A percentile compares a stretch with the other conserved stretches of the same genome.
Conservation (phyloP, 805 yeast species). For the Yarrowia keelungensis region DNA sequence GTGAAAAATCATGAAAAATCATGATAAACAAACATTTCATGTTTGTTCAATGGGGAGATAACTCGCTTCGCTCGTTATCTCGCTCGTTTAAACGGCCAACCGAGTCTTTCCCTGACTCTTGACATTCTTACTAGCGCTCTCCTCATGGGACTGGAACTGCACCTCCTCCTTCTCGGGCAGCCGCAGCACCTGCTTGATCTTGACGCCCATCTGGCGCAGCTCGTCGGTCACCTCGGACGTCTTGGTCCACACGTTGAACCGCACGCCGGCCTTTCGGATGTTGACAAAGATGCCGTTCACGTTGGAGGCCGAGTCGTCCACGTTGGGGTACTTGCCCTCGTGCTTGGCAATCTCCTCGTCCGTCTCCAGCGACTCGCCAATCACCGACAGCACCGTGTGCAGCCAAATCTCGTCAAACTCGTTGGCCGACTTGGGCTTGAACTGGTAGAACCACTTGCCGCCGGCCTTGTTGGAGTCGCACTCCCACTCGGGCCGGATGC, state of each 20-base stretch:
- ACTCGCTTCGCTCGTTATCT: neutral
- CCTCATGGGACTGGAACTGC: slow-evolving; percentile 60
- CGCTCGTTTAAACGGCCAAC: slow-evolving; percentile 9
- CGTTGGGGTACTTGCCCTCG: slow-evolving; percentile 38
- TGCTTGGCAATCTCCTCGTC: slow-evolving; percentile 51
- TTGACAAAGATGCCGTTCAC: slow-evolving; percentile 94
- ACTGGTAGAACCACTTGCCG: slow-evolving; percentile 90
- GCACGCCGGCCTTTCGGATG: slow-evolving; percentile 79
- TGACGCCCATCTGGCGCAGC: slow-evolving; percentile 79
- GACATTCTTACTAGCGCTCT: slow-evolving; percentile 32
- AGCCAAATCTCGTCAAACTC: slow-evolving; percentile 88
- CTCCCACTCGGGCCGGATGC: slow-evolving; percentile 98
- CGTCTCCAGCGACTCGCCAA: slow-evolving; percentile 93
- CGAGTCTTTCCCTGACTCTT: slow-evolving; percentile 37
- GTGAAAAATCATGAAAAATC: too few species aligned
- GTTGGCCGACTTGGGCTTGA: slow-evolving; percentile 52
- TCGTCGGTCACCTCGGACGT: slow-evolving; percentile 65
- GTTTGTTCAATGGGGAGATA: too few species aligned
- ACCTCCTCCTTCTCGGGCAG: slow-evolving; percentile 75
- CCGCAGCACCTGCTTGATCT: slow-evolving; percentile 83
- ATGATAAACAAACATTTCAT: too few species aligned
- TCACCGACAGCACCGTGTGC: slow-evolving; percentile 70
- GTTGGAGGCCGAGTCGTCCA: slow-evolving; percentile 76
- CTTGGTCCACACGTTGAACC: slow-evolving; percentile 93
- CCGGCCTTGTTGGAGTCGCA: slow-evolving; percentile 85